Evolutionary conservation across 441 rosid species (phyloP).

Genomic region (Pelargonium myrrhifolium): DNA sequence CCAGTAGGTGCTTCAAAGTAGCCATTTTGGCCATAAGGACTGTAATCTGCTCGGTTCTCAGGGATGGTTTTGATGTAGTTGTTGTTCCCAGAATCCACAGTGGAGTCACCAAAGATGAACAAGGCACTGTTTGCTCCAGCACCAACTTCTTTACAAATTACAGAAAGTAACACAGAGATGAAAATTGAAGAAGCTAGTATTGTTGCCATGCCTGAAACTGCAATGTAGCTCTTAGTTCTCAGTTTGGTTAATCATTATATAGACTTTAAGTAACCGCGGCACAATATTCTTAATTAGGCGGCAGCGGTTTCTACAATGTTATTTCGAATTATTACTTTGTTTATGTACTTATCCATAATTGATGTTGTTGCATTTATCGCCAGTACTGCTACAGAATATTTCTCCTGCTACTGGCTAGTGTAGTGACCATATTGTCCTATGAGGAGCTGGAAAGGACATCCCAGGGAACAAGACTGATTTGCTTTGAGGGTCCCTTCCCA

Average conservation of each 20-base stretch:
- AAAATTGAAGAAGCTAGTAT: background rate
- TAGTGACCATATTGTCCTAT: too few species aligned
- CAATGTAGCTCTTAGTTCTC: background rate
- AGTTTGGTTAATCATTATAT: background rate
- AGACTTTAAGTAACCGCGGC: background rate
- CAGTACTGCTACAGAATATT: background rate
- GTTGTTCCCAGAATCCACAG: constrained; percentile 47
- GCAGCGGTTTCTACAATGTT: background rate
- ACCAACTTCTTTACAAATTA: background rate
- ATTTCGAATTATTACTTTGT: background rate
- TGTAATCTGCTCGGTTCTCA: constrained; percentile 31
- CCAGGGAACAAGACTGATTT: too few species aligned
- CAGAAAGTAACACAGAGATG: background rate
- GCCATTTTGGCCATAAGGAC: constrained; percentile 43
- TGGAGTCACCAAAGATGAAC: constrained; percentile 55
- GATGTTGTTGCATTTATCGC: background rate
- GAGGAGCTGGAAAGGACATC: too few species aligned
- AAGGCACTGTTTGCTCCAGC: constrained; percentile 19
- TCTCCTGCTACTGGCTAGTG: too few species aligned
- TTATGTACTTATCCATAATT: too few species aligned
- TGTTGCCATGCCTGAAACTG: background rate
- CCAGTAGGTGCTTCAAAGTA: constrained; percentile 41
- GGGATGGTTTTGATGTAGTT: constrained; percentile 35
- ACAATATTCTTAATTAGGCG: too few species aligned
- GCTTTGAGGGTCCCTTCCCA: too few species aligned